Evolutionary conservation across 306 rosid genomes (phyloP).

Genomic region (Senna siamea): DNA sequence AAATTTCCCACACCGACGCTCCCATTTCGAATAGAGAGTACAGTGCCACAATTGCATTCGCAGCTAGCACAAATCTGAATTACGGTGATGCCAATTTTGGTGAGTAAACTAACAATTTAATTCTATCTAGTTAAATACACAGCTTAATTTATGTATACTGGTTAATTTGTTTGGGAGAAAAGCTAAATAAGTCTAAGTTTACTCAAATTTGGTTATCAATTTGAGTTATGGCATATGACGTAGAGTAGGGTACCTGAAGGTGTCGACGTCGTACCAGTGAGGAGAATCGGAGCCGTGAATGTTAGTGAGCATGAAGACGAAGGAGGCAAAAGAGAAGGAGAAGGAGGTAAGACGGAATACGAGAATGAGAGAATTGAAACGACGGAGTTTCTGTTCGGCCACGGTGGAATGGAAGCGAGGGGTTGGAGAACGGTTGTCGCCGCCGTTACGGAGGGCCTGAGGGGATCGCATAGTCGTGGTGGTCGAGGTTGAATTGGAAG

Average conservation of each 20-base stretch:
- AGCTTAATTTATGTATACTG: too few relatives aligned
- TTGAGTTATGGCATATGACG: background rate
- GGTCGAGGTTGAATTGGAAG: background rate
- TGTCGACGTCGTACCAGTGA: constrained; percentile 84
- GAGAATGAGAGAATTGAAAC: constrained; percentile 80
- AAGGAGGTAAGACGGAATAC: constrained; percentile 77
- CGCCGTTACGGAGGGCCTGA: constrained; percentile 66
- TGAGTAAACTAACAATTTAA: background rate
- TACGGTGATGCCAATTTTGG: constrained; percentile 26
- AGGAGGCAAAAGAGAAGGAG: constrained; percentile 78
- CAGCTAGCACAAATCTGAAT: constrained; percentile 91
- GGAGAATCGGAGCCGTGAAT: constrained; percentile 63
- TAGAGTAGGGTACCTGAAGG: constrained; percentile 69
- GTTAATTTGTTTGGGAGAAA: too few relatives aligned
- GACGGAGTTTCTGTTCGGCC: constrained; percentile 83
- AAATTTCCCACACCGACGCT: constrained; percentile 92
- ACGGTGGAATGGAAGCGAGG: constrained; percentile 88
- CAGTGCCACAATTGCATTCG: constrained; percentile 77
- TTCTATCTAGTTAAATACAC: too few relatives aligned
- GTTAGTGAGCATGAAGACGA: constrained; percentile 87
- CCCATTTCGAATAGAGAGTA: constrained; percentile 88
- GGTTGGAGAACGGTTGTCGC: constrained; percentile 54
- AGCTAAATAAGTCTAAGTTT: too few relatives aligned
- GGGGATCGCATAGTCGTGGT: constrained; percentile 87
- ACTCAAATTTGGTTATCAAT: too few relatives aligned